Evolutionary conservation across 176 grass and related monocot species (phyloP).

Genomic region (Musa beccarii): DNA sequence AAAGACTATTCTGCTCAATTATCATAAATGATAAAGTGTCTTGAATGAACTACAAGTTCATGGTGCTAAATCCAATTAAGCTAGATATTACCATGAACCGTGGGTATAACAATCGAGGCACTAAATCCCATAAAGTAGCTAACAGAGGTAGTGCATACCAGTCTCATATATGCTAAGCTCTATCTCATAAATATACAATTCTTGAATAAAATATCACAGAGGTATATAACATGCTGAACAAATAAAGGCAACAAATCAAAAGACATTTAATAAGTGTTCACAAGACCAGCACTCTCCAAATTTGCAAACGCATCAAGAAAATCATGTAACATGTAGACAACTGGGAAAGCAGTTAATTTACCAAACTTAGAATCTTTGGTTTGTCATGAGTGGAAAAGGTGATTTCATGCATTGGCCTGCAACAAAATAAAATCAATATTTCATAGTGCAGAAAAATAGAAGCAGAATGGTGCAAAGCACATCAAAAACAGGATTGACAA

Average conservation of each 20-base stretch:
- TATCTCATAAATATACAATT: not conserved
- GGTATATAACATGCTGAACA: not conserved
- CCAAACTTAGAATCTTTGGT: conserved; percentile 97
- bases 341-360: conserved; percentile 29
- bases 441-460: conserved; percentile 14
- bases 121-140: not conserved
- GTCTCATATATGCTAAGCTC: not conserved
- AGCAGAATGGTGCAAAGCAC: not conserved
- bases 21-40: not conserved
- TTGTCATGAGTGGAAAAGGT: conserved; percentile 93
- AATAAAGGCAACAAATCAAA: not conserved
- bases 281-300: not conserved
- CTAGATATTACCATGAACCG: not conserved
- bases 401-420: conserved; percentile 99
- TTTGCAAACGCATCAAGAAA: not conserved
- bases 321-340: not conserved
- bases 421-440: conserved; percentile 27
- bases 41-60: not conserved
- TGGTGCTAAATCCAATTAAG: not conserved
- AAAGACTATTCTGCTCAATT: too few species aligned
- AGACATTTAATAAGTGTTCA: not conserved
- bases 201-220: not conserved
- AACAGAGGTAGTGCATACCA: not conserved
- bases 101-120: too few species aligned
- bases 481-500: not conserved